Evolutionary conservation across 2,329 filamentous ascomycete genomes (phyloP), one percentile per base, ranked within the genome.

Genomic region (Xylariaceae sp.): DNA sequence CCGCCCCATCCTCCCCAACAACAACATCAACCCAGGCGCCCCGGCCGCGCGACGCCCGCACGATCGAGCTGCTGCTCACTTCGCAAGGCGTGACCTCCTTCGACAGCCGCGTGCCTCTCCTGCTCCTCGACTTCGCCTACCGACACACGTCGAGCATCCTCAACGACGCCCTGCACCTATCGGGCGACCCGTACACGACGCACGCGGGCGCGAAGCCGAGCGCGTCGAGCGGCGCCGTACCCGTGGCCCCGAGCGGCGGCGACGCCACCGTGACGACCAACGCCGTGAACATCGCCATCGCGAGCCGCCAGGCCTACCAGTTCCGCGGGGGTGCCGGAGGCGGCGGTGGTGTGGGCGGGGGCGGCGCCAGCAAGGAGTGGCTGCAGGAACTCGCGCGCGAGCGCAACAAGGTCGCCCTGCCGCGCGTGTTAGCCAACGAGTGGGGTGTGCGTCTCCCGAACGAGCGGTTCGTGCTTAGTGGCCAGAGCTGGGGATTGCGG

Each of bases 41-140:
- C 47, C 85, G 89, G 3, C 91, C 91, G 1, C 89, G 90, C 75
- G 91, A 95, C 73, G 85, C 88, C 14, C 87, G 90, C 68, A 86
- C 92, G 12, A 85, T 95, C 67, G 90, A 94, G 76, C 85, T 93
- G 16, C 84, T 95, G 48, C 86, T 95, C 45, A 88, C 87, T 17
- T 89, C 88, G 6, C 88, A 92, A 67, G 90, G 90, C 69, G 90
- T 94, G 8, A 87, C 88, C 4, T 82, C 87, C 36, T 95, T 92
- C 79, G 90, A 94, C 73, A 85, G 89, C 73, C 90, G 91, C 68
- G 90, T 95, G 1, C 91, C 91, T 0, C 83, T 94, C 0, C 86
- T 93, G 56, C 86, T 95, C 45, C 87, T 95, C 72, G 91, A 95
- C 77, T 94, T 94, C 71, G 89, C 91, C 45, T 95, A 95, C 81